A percentile compares a stretch with the other conserved stretches of the same genome.
Conservation (phyloP, 768 basidiomycete species). For the Melanogaster broomeanus region DNA sequence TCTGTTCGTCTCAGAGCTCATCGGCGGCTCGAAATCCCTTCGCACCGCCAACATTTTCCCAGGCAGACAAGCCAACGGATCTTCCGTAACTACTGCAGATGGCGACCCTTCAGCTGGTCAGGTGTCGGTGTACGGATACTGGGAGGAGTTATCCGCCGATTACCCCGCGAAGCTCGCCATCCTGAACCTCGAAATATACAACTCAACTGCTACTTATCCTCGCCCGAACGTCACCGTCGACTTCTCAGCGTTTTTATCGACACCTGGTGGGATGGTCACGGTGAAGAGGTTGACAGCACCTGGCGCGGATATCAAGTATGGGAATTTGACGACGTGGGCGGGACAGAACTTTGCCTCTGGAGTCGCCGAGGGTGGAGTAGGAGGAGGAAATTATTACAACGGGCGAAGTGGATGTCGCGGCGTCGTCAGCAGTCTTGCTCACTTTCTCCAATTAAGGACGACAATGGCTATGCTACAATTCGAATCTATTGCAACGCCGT, state of each 20-base stretch:
- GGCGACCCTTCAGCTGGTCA: conserved; percentile 51
- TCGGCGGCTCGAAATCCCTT: conserved; percentile 44
- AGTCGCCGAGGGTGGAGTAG: conserved; percentile 36
- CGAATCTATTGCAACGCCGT: conserved; percentile 11
- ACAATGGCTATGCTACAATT: not conserved
- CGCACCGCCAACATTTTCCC: conserved; percentile 52
- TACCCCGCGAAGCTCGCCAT: conserved; percentile 49
- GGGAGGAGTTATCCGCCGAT: conserved; percentile 35
- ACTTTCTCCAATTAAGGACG: conserved; percentile 10
- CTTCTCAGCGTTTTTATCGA: conserved; percentile 42
- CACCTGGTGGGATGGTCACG: conserved; percentile 28
- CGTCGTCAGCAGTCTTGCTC: conserved; percentile 41
- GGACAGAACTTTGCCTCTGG: conserved; percentile 48
- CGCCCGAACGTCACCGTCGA: conserved; percentile 48
- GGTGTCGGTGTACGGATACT: conserved; percentile 53
- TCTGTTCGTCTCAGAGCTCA: conserved; percentile 49
- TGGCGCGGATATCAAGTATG: conserved; percentile 47
- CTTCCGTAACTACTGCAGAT: conserved; percentile 50
- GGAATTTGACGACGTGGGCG: conserved; percentile 49
- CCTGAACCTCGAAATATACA: conserved; percentile 53
- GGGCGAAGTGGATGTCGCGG: conserved; percentile 35
- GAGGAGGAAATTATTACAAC: conserved; percentile 40
- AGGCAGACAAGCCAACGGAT: conserved; percentile 52
- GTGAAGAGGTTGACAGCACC: conserved; percentile 47
- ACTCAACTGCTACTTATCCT: conserved; percentile 42